These are phyloP conservation scores for Paramecium pentaurelia DNA, from an alignment of 73 alveolate genomes.

Conservation along the genomic window DNA sequence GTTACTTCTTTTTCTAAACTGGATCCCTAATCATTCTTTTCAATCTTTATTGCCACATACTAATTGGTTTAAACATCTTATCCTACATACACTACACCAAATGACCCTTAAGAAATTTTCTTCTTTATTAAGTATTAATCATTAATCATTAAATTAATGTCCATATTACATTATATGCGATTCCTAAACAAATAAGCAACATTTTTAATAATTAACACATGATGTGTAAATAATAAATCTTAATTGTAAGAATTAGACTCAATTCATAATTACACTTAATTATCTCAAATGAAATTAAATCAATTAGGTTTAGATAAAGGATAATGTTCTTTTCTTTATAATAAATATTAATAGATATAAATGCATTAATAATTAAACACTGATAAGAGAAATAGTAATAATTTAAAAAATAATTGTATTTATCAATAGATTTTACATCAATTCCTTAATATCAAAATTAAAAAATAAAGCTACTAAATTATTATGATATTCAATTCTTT, in stretches of 20 bases:
- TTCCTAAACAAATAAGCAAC: constrained; percentile 78
- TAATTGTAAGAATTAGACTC: constrained; percentile 94
- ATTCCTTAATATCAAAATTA: too few species aligned
- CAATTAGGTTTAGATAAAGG: constrained; percentile 41
- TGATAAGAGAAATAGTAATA: too few species aligned
- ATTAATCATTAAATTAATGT: constrained; percentile 37
- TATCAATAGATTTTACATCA: too few species aligned
- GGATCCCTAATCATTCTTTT: background rate
- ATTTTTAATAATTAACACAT: constrained; percentile 67
- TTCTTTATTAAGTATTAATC: constrained; percentile 55
- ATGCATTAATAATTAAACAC: too few species aligned
- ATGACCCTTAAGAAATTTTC: constrained; percentile 88
- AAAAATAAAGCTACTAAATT: too few species aligned
- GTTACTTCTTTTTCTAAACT: background rate
- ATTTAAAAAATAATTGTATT: too few species aligned
- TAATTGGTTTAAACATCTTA: constrained; percentile 26
- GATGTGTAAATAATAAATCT: constrained; percentile 95
- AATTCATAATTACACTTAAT: constrained; percentile 70
- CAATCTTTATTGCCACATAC: constrained; percentile 26
- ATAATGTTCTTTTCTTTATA: too few species aligned
- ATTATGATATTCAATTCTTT: background rate
- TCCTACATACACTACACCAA: constrained; percentile 90
- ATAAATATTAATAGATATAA: too few species aligned
- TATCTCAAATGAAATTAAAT: constrained; percentile 67
- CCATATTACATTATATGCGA: constrained; percentile 48